Conservation (phyloP, 192 early-diverging fungal species). For the Umbelopsis isabellina region DNA sequence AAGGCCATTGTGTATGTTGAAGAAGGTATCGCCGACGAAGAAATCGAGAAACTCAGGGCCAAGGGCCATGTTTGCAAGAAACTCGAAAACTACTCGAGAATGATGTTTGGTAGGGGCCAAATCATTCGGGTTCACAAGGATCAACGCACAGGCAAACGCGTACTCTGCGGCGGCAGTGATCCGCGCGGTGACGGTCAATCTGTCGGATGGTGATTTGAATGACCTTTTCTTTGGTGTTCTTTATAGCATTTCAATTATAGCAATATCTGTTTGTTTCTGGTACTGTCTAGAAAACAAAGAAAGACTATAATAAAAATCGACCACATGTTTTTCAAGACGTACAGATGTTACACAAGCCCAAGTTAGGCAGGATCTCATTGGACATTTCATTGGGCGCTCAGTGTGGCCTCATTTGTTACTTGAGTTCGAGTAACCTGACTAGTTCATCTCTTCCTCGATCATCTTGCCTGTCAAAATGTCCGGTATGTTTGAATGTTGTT, state of each 20-base stretch:
- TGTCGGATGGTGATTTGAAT: constrained; percentile 43
- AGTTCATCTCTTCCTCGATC: constrained; percentile 22
- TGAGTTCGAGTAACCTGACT: constrained; percentile 5
- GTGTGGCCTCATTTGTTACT: constrained; percentile 1
- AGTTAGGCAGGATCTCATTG: background rate
- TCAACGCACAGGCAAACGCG: constrained; percentile 40
- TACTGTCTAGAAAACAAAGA: background rate
- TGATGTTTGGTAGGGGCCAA: constrained; percentile 77
- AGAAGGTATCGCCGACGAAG: constrained; percentile 56
- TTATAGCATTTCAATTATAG: background rate
- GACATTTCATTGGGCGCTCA: constrained; percentile 14
- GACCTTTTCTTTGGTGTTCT: background rate
- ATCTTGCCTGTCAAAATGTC: constrained; percentile 19
- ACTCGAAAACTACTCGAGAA: constrained; percentile 48
- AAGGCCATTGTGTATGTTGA: constrained; percentile 57
- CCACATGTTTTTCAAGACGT: background rate
- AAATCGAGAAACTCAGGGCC: constrained; percentile 48
- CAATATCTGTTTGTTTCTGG: background rate
- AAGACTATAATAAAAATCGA: background rate
- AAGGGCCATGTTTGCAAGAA: constrained; percentile 63
- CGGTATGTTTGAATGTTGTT: background rate
- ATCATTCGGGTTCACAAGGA: constrained; percentile 55
- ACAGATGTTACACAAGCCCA: constrained; percentile 21
- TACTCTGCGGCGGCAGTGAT: constrained; percentile 60
- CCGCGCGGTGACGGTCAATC: constrained; percentile 64